Evolutionary conservation across 169 alveolate genomes (phyloP), one percentile per base, ranked within the genome.

Genomic region (Plasmodium chabaudi): DNA sequence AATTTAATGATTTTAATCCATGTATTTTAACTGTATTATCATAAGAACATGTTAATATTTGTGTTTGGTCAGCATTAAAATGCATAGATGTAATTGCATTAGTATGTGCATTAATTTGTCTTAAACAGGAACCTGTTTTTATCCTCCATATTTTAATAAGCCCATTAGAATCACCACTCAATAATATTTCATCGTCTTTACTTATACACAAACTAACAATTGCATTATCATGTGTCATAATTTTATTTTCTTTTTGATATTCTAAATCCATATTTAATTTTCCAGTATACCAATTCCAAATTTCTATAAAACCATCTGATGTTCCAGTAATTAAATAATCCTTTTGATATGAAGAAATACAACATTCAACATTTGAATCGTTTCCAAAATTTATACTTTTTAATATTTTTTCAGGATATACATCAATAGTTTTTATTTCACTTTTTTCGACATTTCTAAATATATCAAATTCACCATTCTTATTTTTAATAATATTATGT

Each of bases 291-390:
- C 95, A 93, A 82, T 94, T 93, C 98, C 98, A 95, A 59, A 95
- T 95, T 74, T 95, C 98, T 55, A 95, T 94, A 79, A 95, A 94
- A 1, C 98, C 98, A 72, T 95, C 98, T 47, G 95, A 91, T 2
- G 97, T 93, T 65, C 98, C 98, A 13, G 97, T 88, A 21, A 93
- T 95, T 49, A 94, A 84, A 64, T 92, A 90, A 86, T 94, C 96
- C 44, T 96, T 96, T 25, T 88, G 95, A 10, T 96, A 96, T 5
- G 98, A 93, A 73, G 94, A 95, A 9, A 94, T 87, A 15, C 93
- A 96, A 72, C 97, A 94, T 87, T 95, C 98, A 3, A 97, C 96
- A 71, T 95, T 96, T 15, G 96, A 93, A 23, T 92, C 92, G 44
- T 88, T 94, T 3, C 96, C 96, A 72, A 95, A 95, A 68, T 92